Evolutionary conservation across 2,329 filamentous ascomycete species (phyloP).

Genomic region (Lecanicillium sp.): DNA sequence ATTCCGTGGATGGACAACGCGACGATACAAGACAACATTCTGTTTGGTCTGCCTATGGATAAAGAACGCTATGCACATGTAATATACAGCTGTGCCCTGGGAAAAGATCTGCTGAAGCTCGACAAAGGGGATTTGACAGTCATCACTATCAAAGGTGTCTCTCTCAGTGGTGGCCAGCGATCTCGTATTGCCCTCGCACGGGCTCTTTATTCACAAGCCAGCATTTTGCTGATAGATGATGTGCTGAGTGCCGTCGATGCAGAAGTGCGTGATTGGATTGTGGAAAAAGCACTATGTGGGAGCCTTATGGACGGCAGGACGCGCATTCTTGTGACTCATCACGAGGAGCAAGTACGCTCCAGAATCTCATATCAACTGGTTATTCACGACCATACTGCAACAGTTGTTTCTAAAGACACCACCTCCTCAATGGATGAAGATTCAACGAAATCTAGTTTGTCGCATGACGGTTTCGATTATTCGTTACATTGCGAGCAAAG

Average conservation of each 20-base stretch:
- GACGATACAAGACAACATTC: constrained; percentile 62
- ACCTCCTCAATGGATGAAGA: background rate
- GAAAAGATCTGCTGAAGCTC: constrained; percentile 63
- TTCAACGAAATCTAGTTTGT: background rate
- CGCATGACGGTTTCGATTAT: background rate
- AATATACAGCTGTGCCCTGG: constrained; percentile 52
- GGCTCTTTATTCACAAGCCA: constrained; percentile 14
- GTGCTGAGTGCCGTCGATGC: constrained; percentile 69
- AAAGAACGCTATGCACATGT: background rate
- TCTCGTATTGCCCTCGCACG: constrained; percentile 13
- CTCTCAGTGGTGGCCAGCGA: constrained; percentile 13
- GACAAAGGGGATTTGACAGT: constrained; percentile 63
- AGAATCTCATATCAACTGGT: background rate
- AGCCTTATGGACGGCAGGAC: constrained; percentile 38
- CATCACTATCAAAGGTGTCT: constrained; percentile 21
- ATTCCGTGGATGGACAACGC: constrained; percentile 75
- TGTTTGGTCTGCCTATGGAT: constrained; percentile 57
- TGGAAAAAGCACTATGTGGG: constrained; percentile 60
- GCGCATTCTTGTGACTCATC: background rate
- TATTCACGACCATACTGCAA: background rate
- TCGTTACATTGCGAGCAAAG: background rate
- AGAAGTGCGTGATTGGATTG: constrained; percentile 62
- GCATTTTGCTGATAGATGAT: constrained; percentile 54
- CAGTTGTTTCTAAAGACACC: background rate
- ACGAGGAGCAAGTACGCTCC: background rate